A percentile compares a stretch with the other conserved stretches of the same genome.
Evolutionary conservation across 208 protist species (phyloP).

Genomic region (Polymyxa betae): DNA sequence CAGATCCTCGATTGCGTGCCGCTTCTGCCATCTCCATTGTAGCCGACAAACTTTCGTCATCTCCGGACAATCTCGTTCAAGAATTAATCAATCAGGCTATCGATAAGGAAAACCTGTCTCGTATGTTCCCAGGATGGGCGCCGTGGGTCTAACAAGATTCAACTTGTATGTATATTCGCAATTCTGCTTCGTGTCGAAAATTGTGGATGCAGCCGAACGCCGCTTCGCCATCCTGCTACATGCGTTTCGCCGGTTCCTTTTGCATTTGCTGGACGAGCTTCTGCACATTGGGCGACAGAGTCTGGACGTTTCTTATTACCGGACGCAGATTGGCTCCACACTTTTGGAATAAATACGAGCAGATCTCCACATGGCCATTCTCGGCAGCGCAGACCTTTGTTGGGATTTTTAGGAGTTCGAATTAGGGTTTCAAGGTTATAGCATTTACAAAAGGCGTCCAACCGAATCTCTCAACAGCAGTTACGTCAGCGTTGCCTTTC

Average conservation of each 20-base stretch:
- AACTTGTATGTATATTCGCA: neutral
- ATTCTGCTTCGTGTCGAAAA: neutral
- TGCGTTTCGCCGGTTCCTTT: neutral
- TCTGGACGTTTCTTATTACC: neutral
- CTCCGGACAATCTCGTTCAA: neutral
- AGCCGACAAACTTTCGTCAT: neutral
- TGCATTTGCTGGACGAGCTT: neutral
- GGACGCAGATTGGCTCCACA: neutral
- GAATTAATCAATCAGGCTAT: neutral
- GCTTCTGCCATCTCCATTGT: neutral
- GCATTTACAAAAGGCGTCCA: neutral
- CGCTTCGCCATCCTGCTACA: neutral
- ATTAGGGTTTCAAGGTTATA: too few species aligned
- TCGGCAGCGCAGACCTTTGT: neutral
- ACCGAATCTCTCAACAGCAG: neutral
- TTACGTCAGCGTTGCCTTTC: neutral
- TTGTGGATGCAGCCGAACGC: neutral
- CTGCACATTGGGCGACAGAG: neutral
- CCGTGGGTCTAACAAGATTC: conserved; percentile 7
- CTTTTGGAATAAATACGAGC: neutral
- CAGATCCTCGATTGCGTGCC: neutral
- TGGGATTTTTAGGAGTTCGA: too few species aligned
- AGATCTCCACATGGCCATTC: neutral
- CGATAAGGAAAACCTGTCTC: neutral
- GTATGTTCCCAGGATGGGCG: conserved; percentile 25